Percentiles rank a stretch among this genome's conserved stretches.
These are phyloP conservation scores for Albizia julibrissin DNA, from an alignment of 306 rosid species.

Conservation along the genomic window DNA sequence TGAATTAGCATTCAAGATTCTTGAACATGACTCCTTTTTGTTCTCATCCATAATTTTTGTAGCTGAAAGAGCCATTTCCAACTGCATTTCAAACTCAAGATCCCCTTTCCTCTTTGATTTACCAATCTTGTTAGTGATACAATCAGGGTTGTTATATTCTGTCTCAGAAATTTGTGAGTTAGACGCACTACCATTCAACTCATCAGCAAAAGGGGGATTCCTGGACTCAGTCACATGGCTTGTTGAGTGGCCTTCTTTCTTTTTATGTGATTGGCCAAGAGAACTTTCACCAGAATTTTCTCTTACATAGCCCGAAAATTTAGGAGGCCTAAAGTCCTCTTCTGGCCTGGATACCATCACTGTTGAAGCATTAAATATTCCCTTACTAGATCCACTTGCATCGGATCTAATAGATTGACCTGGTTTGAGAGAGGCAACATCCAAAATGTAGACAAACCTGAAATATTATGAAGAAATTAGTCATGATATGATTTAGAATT, in stretches of 20 bases:
- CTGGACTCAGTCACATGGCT: conserved; percentile 34
- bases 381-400: conserved; percentile 51
- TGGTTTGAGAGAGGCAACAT: conserved; percentile 90
- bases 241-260: conserved; percentile 33
- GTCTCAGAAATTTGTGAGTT: conserved; percentile 45
- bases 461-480: conserved; percentile 31
- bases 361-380: conserved; percentile 66
- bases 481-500: neutral
- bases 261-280: conserved; percentile 42
- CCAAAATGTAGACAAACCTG: conserved; percentile 92
- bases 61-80: conserved; percentile 85
- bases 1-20: conserved; percentile 34
- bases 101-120: conserved; percentile 83
- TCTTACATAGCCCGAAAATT: conserved; percentile 39
- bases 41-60: conserved; percentile 48
- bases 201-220: conserved; percentile 38
- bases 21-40: conserved; percentile 38
- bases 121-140: conserved; percentile 37
- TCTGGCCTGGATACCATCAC: conserved; percentile 74
- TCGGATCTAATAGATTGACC: conserved; percentile 50
- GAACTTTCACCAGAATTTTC: conserved; percentile 52
- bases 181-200: conserved; percentile 29
- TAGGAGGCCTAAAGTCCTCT: conserved; percentile 43
- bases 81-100: conserved; percentile 88
- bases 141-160: conserved; percentile 34